Base-by-base conservation (phyloP, 306 rosid species). In the Dryas drummondii region DNA sequence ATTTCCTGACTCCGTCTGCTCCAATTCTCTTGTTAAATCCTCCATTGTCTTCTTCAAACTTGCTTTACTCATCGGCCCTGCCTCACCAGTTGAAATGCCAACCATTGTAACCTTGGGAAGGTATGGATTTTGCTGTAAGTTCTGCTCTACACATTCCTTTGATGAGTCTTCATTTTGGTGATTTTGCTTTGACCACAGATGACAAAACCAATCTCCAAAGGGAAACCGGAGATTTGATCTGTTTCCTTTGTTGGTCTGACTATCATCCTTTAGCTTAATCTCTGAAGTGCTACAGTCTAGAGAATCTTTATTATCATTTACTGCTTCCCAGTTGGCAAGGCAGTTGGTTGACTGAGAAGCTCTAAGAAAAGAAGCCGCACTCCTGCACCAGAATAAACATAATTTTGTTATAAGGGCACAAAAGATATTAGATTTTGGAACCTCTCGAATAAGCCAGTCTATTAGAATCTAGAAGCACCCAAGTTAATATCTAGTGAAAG, bases 91-190 rank as follows among this genome's bases (percentile, higher is more conserved):
- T 62, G 97, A 92, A 75, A 96, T 84, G 27, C 99, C 99, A 51
- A 96, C 92, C 99, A 96, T 96, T 59, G 98, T 96, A 70, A 96
- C 73, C 82, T 96, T 96, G 1, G 98, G 99, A 73, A 92, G 92
- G 68, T 90, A 89, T 6, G 87, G 89, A 71, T 66, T 86, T 49
- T 66, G 84, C 68, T 79, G 82, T 32, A 46, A 40, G 73, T 77
- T 84, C 72, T 83, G 82, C 67, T 84, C 78, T 41, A 51, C 72
- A 46, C 66, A 73, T 75, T 90, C 84, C 59, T 67, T 75, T 13
- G 89, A 50, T 3, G 72, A 26, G 51, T 73, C 87, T 74, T 41
- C 75, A 5, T 80, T 80, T 78, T 73, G 83, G 22, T 62, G 42
- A 12, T 66, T 70, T 27, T 76, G 87, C 58, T 84, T 88, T 58